Conservation (phyloP, 1,284 basidiomycete genomes). For the Cryptococcus sp. region DNA sequence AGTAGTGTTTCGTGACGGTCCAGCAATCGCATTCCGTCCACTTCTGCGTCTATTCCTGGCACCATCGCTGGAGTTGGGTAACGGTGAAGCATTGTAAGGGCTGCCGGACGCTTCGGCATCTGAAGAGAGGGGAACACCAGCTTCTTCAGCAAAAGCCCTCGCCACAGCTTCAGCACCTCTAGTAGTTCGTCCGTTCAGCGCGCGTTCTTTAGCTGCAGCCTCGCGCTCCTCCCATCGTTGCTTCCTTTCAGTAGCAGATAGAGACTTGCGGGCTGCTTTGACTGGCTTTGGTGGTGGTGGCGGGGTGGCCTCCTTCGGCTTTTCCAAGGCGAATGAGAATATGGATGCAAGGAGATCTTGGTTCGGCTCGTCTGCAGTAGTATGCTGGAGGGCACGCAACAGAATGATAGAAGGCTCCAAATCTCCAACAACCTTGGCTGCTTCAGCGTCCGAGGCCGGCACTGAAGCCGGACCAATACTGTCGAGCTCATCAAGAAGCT, state of each 20-base stretch:
- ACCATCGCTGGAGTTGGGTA: not conserved
- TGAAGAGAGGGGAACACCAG: conserved; percentile 16
- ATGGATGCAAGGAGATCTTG: conserved; percentile 65
- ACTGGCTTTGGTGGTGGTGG: conserved; percentile 52
- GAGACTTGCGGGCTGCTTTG: conserved; percentile 36
- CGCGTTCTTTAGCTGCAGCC: conserved; percentile 23
- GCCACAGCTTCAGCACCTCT: conserved; percentile 21
- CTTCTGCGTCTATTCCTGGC: conserved; percentile 9
- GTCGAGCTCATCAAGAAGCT: conserved; percentile 65
- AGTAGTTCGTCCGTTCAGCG: conserved; percentile 16
- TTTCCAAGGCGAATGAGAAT: conserved; percentile 66
- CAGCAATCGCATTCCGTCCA: conserved; percentile 4
- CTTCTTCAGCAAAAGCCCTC: conserved; percentile 32
- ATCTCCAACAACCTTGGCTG: conserved; percentile 56
- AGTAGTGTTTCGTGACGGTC: not conserved
- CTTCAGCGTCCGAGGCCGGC: not conserved
- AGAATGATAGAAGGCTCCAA: conserved; percentile 66
- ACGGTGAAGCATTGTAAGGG: not conserved
- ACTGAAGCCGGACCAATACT: conserved; percentile 25
- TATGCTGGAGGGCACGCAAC: conserved; percentile 25
- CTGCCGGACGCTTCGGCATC: conserved; percentile 40
- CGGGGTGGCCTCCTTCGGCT: conserved; percentile 61
- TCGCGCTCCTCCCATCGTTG: conserved; percentile 29
- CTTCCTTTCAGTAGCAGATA: conserved; percentile 23
- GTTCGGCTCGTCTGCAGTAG: conserved; percentile 39